Conservation (phyloP, 257 asterid genomes). For the Solanum ossicruentum region DNA sequence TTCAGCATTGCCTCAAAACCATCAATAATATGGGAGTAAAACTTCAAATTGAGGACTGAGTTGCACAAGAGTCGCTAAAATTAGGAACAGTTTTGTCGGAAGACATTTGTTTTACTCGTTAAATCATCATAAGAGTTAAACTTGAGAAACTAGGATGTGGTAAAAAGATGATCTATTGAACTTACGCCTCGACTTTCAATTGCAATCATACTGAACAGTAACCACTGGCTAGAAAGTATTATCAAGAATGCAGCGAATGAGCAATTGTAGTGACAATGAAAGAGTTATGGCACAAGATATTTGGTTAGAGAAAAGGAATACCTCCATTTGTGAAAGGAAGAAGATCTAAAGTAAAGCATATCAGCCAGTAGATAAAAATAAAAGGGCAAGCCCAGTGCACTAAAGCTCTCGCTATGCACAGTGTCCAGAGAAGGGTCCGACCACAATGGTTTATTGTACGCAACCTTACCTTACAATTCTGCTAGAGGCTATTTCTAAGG, state of each 20-base stretch:
- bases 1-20: not conserved
- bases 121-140: too few relatives aligned
- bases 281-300: not conserved
- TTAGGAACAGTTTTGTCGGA: too few relatives aligned
- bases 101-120: too few relatives aligned
- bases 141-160: too few relatives aligned
- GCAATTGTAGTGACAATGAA: not conserved
- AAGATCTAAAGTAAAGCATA: not conserved
- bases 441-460: too few relatives aligned
- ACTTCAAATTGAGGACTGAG: too few relatives aligned
- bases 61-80: too few relatives aligned
- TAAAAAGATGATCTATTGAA: not conserved
- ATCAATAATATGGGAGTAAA: not conserved
- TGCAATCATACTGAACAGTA: not conserved
- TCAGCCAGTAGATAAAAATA: not conserved
- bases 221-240: not conserved
- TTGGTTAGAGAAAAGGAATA: not conserved
- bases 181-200: not conserved
- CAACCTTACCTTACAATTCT: too few relatives aligned
- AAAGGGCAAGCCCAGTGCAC: too few relatives aligned
- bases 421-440: too few relatives aligned
- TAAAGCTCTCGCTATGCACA: too few relatives aligned
- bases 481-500: too few relatives aligned
- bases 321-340: not conserved
- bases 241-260: not conserved